Evolutionary conservation across 148 eudicot genomes (phyloP).

Genomic region (Rheum nobile): DNA sequence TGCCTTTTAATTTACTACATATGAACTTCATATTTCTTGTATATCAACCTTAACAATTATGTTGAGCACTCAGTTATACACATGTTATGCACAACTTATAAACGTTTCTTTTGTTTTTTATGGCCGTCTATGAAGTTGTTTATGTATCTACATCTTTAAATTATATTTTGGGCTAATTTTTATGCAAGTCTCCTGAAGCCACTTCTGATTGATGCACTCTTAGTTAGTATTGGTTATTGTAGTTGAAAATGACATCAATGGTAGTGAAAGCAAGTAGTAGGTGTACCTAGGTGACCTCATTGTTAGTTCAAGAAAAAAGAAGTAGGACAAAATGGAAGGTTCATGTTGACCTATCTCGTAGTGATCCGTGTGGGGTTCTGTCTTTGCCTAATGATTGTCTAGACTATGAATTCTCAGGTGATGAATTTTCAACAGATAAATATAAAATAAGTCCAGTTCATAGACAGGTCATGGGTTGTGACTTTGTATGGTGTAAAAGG

Average conservation of each 20-base stretch:
- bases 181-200: no score
- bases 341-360: constrained; percentile 44
- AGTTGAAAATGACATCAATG: constrained; percentile 65
- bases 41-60: no score
- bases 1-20: no score
- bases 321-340: constrained; percentile 67
- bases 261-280: constrained; percentile 54
- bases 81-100: no score
- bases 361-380: constrained; percentile 29
- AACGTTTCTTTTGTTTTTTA: no score
- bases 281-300: constrained; percentile 32
- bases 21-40: no score
- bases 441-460: constrained; percentile 26
- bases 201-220: constrained; percentile 8
- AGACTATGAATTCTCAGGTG: constrained; percentile 28
- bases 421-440: constrained; percentile 47
- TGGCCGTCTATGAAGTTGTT: no score
- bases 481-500: constrained; percentile 34
- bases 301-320: constrained; percentile 45
- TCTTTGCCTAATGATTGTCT: constrained; percentile 13
- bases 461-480: constrained; percentile 29
- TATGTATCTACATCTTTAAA: no score
- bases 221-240: constrained; percentile 11
- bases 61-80: no score
- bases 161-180: no score